A percentile compares a stretch with the other conserved stretches of the same genome.
These are phyloP conservation scores for Aspergillus udagawae DNA, from an alignment of 2,329 filamentous ascomycete species.

Conservation along the genomic window DNA sequence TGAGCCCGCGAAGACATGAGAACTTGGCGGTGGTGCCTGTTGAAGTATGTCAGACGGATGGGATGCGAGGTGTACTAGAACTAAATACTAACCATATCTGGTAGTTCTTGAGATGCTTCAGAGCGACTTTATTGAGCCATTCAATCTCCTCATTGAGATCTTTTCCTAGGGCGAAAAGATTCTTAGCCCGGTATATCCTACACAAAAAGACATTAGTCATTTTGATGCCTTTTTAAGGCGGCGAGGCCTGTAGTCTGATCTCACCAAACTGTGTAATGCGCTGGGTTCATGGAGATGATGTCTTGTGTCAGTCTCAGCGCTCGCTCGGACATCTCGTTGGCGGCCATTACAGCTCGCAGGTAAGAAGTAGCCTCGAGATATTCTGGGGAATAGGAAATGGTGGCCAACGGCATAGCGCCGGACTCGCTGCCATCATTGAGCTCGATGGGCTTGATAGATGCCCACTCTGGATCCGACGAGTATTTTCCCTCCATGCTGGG, in stretches of 20 bases:
- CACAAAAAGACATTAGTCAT: background rate
- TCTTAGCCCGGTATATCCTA: slow-evolving; percentile 80
- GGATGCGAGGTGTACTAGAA: background rate
- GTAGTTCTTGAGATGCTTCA: slow-evolving; percentile 92
- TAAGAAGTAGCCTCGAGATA: slow-evolving; percentile 93
- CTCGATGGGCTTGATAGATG: slow-evolving; percentile 76
- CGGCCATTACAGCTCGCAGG: slow-evolving; percentile 87
- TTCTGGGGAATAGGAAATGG: slow-evolving; percentile 84
- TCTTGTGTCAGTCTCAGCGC: slow-evolving; percentile 79
- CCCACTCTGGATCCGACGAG: slow-evolving; percentile 70
- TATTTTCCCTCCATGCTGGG: slow-evolving; percentile 42
- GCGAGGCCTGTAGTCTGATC: slow-evolving; percentile 12
- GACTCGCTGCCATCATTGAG: slow-evolving; percentile 68
- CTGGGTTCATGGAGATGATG: slow-evolving; percentile 88
- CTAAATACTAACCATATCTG: slow-evolving; percentile 70
- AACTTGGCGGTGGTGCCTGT: slow-evolving; percentile 57
- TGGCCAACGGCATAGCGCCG: slow-evolving; percentile 65
- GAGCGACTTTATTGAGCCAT: slow-evolving; percentile 82
- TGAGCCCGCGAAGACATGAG: slow-evolving; percentile 46
- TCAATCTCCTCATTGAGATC: slow-evolving; percentile 67
- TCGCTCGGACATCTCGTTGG: slow-evolving; percentile 75
- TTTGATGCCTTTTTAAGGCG: no score
- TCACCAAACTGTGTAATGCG: slow-evolving; percentile 95
- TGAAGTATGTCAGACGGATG: background rate
- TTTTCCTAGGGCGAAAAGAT: slow-evolving; percentile 63